Evolutionary conservation across 2,329 filamentous ascomycete species (phyloP).

Genomic region (Aspergillus fumigatus): DNA sequence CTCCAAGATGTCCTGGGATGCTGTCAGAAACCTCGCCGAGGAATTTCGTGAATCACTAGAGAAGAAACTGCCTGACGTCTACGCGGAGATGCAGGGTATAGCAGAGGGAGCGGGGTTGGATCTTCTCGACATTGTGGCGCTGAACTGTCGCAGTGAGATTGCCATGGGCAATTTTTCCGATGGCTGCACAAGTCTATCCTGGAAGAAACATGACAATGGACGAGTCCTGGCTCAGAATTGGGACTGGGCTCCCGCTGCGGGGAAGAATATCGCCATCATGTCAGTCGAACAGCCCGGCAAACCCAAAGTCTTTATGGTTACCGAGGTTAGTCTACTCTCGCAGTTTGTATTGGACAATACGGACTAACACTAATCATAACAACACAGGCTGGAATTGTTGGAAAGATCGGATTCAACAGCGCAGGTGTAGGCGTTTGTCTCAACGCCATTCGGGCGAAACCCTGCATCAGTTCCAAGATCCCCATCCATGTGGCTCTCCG

Average conservation of each 20-base stretch:
- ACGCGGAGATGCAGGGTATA: slow-evolving; percentile 49
- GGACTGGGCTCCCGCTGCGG: slow-evolving; percentile 54
- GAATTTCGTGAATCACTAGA: slow-evolving; percentile 46
- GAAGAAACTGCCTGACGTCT: slow-evolving; percentile 31
- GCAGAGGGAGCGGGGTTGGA: slow-evolving; percentile 48
- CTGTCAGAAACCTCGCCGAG: slow-evolving; percentile 44
- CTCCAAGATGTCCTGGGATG: slow-evolving; percentile 44
- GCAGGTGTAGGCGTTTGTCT: slow-evolving; percentile 55
- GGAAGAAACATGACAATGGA: slow-evolving; percentile 38
- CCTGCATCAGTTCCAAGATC: slow-evolving; percentile 48
- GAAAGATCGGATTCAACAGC: slow-evolving; percentile 62
- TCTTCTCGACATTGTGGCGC: slow-evolving; percentile 51
- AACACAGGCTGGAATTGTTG: slow-evolving; percentile 50
- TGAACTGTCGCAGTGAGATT: slow-evolving; percentile 59
- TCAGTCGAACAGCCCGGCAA: slow-evolving; percentile 43
- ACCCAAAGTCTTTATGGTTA: slow-evolving; percentile 52
- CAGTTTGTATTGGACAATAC: neutral
- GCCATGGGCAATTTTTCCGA: slow-evolving; percentile 54
- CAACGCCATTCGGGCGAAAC: slow-evolving; percentile 58
- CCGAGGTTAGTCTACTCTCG: slow-evolving; percentile 35
- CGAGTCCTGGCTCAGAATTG: slow-evolving; percentile 53
- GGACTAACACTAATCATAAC: neutral
- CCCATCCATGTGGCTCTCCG: slow-evolving; percentile 61
- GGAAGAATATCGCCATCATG: slow-evolving; percentile 49
- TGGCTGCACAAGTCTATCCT: slow-evolving; percentile 54